Conservation (phyloP, 2,329 filamentous ascomycete species). For the Penicillium griseofulvum region DNA sequence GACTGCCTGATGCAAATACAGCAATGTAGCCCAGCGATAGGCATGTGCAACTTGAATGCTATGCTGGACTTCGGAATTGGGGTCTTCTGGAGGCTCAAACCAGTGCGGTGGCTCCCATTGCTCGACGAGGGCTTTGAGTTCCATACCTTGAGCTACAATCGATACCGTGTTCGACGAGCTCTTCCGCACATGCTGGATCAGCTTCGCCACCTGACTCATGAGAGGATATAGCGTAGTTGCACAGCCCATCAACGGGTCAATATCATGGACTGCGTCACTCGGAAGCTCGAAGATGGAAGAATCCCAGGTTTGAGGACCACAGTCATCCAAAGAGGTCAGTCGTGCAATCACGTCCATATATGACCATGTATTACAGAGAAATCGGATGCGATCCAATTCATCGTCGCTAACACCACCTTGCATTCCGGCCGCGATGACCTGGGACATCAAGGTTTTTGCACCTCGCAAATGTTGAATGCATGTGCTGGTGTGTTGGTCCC, state of each 20-base stretch:
- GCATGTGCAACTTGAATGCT: conserved; percentile 66
- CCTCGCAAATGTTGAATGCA: conserved; percentile 69
- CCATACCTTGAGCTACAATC: conserved; percentile 61
- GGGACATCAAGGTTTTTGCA: conserved; percentile 62
- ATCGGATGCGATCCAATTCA: conserved; percentile 58
- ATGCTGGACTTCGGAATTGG: conserved; percentile 60
- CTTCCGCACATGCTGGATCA: conserved; percentile 62
- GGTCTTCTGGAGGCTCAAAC: conserved; percentile 63
- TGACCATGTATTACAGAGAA: conserved; percentile 69
- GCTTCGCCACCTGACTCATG: conserved; percentile 63
- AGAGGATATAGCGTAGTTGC: conserved; percentile 66
- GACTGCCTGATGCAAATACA: conserved; percentile 67
- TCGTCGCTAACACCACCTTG: conserved; percentile 41
- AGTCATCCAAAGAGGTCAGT: conserved; percentile 61
- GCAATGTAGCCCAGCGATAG: conserved; percentile 64
- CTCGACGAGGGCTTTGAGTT: conserved; percentile 60
- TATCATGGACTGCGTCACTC: conserved; percentile 50
- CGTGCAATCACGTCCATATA: conserved; percentile 72
- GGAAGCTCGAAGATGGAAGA: conserved; percentile 41
- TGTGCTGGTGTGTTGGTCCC: conserved; percentile 67
- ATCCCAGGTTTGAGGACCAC: conserved; percentile 51
- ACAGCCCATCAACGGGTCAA: conserved; percentile 72
- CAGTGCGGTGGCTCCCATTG: conserved; percentile 59
- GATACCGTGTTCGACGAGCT: conserved; percentile 56
- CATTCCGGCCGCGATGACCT: conserved; percentile 51